Evolutionary conservation across 306 rosid species (phyloP), one percentile per base, ranked within the genome.

Genomic region (Trifolium subterraneum): DNA sequence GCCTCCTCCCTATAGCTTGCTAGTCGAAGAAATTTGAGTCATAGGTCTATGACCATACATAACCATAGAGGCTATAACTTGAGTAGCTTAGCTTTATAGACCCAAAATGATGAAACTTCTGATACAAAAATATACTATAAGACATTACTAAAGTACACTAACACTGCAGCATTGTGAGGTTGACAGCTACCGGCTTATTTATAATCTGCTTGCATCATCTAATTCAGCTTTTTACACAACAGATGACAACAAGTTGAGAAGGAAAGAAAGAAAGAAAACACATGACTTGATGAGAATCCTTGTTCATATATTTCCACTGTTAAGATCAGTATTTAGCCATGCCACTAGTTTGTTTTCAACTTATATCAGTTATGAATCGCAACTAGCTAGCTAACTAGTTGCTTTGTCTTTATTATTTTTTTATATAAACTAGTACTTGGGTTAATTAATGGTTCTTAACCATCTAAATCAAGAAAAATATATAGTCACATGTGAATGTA

Each of bases 191-290:
- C 73, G 4, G 50, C 44, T 75, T 69, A 38, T 52, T 73, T 16
- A 23, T 45, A 58, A 39, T 10, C 58, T 18, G 19, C 22, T 54
- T 45, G 56, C 78, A n/a, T 64, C 79, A 67, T 79, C 66, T 58
- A 35, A 1, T 55, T 69, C 78, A 82, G 86, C 83, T 79, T 83
- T 79, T 82, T 33, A 55, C 80, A 51, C 75, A 62, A 12, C 64
- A 6, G 1, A 52, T 33, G n/a, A 27, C 29, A 3, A 5, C 14
- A 79, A 62, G 54, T 13, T 31, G 38, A 39, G 2, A 25, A 36
- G 45, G 27, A 74, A 38, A 33, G 1, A 6, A 18, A 4, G 27
- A 74, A 38, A 33, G 1, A 6, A 18, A 4, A 56, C 36, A 44
- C 56, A 75, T 70, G 76, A 25, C 50, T 12, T 44, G 50, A 48